Evolutionary conservation across 139 green algal species (phyloP).

Genomic region (Micractinium sp.): DNA sequence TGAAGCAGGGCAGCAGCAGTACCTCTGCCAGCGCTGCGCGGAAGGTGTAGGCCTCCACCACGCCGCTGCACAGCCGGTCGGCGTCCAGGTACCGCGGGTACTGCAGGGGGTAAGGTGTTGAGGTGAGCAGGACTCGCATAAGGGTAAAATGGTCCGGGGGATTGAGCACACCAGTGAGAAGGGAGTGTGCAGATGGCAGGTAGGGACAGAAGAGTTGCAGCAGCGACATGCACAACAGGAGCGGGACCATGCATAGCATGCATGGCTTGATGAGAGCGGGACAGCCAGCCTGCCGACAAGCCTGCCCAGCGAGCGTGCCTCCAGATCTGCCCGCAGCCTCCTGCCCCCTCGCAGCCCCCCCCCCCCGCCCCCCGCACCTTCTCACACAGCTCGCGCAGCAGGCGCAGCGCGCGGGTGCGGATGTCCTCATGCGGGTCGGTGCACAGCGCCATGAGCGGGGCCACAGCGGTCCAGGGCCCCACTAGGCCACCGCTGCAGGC

Average conservation of each 20-base stretch:
- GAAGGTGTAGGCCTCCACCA: constrained; percentile 59
- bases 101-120: neutral
- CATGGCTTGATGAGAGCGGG: neutral
- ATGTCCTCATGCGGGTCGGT: constrained; percentile 66
- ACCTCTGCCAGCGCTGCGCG: constrained; percentile 50
- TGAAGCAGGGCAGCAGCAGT: neutral
- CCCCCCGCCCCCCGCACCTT: neutral
- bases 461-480: constrained; percentile 72
- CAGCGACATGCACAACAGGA: too few relatives aligned
- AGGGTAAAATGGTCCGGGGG: too few relatives aligned
- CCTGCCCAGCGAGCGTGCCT: too few relatives aligned
- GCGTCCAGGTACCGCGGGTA: constrained; percentile 39
- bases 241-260: too few relatives aligned
- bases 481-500: constrained; percentile 65
- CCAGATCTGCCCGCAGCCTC: too few relatives aligned
- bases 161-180: too few relatives aligned
- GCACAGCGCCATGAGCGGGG: constrained; percentile 64
- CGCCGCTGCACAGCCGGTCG: constrained; percentile 44
- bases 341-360: too few relatives aligned
- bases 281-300: too few relatives aligned
- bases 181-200: too few relatives aligned
- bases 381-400: constrained; percentile 40
- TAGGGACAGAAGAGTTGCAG: too few relatives aligned
- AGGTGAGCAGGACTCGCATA: too few relatives aligned
- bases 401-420: constrained; percentile 28